phyloP scores from a whole-genome alignment of 495 filamentous ascomycete genomes.

The Peziza echinospora region DNA sequence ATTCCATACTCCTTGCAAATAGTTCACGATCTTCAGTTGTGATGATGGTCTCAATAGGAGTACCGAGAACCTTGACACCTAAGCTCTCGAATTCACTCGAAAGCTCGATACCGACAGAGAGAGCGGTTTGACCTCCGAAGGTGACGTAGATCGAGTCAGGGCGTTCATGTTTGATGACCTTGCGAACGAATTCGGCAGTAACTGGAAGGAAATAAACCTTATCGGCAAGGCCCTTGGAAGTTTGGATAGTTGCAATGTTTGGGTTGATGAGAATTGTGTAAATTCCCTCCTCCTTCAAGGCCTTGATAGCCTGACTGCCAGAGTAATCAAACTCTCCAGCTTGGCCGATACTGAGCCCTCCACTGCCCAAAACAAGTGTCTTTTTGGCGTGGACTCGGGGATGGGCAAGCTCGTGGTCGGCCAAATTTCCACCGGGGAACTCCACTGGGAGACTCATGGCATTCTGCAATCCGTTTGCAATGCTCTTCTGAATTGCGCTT shows the following conservation, averaged over 20 bases:
- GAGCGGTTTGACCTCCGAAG: conserved; percentile 87
- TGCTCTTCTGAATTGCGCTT: conserved; percentile 1
- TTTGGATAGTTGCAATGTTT: conserved; percentile 97
- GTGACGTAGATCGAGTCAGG: conserved; percentile 93
- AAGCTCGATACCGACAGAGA: conserved; percentile 86
- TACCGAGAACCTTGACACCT: conserved; percentile 84
- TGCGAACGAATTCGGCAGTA: conserved; percentile 88
- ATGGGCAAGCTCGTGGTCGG: conserved; percentile 51
- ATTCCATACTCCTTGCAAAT: conserved; percentile 95
- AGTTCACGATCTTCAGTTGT: conserved; percentile 94
- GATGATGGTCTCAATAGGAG: conserved; percentile 92
- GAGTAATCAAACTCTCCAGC: conserved; percentile 97
- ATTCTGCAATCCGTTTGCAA: conserved; percentile 28
- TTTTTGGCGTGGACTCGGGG: conserved; percentile 77
- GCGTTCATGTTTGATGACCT: conserved; percentile 79
- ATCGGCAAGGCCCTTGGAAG: conserved; percentile 87
- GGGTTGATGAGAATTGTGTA: conserved; percentile 92
- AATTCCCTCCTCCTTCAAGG: conserved; percentile 85
- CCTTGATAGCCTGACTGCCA: conserved; percentile 87
- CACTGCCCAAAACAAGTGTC: conserved; percentile 78
- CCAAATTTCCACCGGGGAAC: conserved; percentile 64
- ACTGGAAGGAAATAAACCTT: conserved; percentile 97
- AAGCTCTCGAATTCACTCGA: conserved; percentile 84
- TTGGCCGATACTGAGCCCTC: conserved; percentile 87
- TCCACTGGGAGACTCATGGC: conserved; percentile 46